A percentile compares a stretch with the other conserved stretches of the same genome.
Conservation (phyloP, 495 filamentous ascomycete genomes). For the Clohesyomyces aquaticus region DNA sequence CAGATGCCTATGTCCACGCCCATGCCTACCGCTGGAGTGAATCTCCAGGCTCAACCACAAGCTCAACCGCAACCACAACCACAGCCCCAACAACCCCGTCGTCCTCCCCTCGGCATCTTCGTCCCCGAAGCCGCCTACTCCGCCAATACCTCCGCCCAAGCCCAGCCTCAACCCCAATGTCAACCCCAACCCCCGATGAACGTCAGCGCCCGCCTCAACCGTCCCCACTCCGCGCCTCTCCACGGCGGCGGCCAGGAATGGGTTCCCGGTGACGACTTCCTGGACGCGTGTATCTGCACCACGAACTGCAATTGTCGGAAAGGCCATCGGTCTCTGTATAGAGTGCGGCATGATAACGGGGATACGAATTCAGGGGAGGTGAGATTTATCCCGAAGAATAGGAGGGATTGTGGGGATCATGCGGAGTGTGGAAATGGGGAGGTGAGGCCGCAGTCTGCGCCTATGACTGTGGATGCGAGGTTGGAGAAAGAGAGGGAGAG, state of each 20-base stretch:
- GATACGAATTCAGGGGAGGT: slow-evolving; percentile 17
- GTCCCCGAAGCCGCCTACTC: slow-evolving; percentile 13
- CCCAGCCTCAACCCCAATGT: background rate
- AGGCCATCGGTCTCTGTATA: slow-evolving; percentile 24
- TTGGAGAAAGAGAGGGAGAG: background rate
- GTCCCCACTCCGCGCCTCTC: background rate
- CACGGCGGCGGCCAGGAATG: slow-evolving; percentile 10
- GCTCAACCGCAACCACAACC: background rate
- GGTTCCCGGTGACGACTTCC: slow-evolving; percentile 27
- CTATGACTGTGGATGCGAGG: background rate
- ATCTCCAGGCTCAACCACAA: no score
- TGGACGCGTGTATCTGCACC: slow-evolving; percentile 29
- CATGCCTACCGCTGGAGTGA: background rate
- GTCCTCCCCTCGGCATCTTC: background rate
- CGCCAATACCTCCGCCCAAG: background rate
- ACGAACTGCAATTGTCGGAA: slow-evolving; percentile 24
- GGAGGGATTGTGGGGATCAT: slow-evolving; percentile 23
- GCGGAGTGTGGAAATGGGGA: background rate
- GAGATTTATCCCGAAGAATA: slow-evolving; percentile 22
- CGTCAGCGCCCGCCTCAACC: background rate
- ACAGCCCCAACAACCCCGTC: background rate
- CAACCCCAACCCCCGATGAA: background rate
- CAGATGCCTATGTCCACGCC: background rate
- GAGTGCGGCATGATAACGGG: slow-evolving; percentile 6
- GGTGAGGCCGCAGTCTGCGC: background rate